Conservation (phyloP, 345 rosid genomes). For the Populus alba region DNA sequence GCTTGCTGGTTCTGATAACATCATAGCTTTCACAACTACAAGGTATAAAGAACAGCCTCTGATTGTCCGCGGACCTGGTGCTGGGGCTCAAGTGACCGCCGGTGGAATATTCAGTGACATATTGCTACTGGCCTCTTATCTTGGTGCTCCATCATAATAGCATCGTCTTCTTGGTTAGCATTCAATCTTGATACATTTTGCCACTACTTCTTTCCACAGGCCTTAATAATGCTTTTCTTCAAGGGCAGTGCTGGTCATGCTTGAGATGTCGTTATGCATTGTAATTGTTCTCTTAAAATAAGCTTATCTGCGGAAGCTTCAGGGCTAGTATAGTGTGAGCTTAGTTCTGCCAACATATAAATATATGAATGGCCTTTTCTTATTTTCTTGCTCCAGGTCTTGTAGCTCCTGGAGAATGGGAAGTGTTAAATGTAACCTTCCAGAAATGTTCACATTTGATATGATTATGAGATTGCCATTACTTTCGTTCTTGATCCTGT, state of each 20-base stretch:
- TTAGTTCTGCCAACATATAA: neutral
- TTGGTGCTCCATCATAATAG: conserved; percentile 84
- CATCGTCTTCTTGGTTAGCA: neutral
- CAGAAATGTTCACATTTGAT: too few relatives aligned
- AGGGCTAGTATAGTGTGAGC: neutral
- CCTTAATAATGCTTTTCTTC: neutral
- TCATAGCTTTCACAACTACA: conserved; percentile 88
- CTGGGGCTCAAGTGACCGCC: conserved; percentile 98
- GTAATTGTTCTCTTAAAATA: neutral
- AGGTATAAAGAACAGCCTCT: conserved; percentile 90
- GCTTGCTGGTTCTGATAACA: conserved; percentile 87
- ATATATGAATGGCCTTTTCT: neutral
- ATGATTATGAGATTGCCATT: too few relatives aligned
- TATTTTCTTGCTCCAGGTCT: neutral
- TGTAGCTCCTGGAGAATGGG: neutral
- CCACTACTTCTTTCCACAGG: neutral
- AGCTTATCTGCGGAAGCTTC: neutral
- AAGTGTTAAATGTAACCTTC: neutral
- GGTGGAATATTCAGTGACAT: conserved; percentile 96
- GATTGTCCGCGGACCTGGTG: conserved; percentile 96
- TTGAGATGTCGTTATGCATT: neutral
- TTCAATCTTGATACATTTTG: too few relatives aligned
- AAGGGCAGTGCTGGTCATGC: neutral
- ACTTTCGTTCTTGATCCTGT: too few relatives aligned
- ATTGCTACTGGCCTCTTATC: conserved; percentile 81